Evolutionary conservation across 306 rosid species (phyloP).

Genomic region (Prunus salicina): DNA sequence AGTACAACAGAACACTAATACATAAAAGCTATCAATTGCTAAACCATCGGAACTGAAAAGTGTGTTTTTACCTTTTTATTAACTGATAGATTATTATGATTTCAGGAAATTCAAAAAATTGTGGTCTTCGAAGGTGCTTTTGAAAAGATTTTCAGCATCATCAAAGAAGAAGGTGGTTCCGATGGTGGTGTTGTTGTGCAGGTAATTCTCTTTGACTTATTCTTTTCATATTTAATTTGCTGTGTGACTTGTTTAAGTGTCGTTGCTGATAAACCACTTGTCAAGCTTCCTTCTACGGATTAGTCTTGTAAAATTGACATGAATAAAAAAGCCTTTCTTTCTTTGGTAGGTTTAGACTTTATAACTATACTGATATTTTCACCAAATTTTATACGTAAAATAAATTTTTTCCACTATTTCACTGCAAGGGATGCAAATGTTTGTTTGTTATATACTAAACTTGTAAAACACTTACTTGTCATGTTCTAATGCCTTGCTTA

Average conservation of each 20-base stretch:
- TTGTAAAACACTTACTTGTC: neutral
- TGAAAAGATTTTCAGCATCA: conserved; percentile 90
- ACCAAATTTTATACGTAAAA: neutral
- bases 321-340: neutral
- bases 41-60: neutral
- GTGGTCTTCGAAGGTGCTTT: conserved; percentile 96
- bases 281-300: neutral
- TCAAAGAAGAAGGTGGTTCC: conserved; percentile 88
- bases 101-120: conserved; percentile 96
- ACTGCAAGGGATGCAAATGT: neutral
- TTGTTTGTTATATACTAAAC: neutral
- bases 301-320: neutral
- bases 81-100: conserved; percentile 28
- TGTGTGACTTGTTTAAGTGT: conserved; percentile 16
- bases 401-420: neutral
- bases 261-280: neutral
- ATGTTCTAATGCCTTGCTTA: neutral
- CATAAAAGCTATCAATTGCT: neutral
- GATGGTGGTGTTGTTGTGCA: conserved; percentile 99
- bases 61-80: neutral
- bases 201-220: conserved; percentile 44
- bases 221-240: conserved; percentile 5
- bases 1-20: neutral
- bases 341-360: neutral
- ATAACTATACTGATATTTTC: neutral